Evolutionary conservation across 345 rosid species (phyloP), one percentile per base, ranked within the genome.

Genomic region (Gynandropsis gynandra): DNA sequence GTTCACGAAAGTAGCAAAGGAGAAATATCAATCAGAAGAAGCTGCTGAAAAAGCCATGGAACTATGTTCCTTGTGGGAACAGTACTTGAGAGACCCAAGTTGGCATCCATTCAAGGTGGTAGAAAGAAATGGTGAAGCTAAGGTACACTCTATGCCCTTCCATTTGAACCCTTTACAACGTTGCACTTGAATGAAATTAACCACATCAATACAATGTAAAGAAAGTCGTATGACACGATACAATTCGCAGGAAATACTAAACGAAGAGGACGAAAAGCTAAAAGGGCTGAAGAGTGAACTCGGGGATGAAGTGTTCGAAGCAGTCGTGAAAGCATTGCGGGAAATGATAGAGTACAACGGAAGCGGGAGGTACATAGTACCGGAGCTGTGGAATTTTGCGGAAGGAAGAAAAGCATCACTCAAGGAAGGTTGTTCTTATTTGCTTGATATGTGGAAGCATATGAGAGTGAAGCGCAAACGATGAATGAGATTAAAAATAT

Each of bases 361-460:
- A 2, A 84, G 83, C 27, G 82, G 77, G 21, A 70, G 82, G 50
- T 81, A 81, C 54, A 41, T 65, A 20, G 58, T 60, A 33, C 73
- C 72, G n/a, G 89, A 79, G 63, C 63, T 84, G 12, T 81, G 94
- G 89, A 72, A 79, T 57, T 70, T 54, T 39, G 47, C 8, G 19
- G 68, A 69, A 40, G 65, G 69, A 8, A 74, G 72, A 53, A 80
- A 52, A 57, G 85, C 93, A 0, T 51, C 73, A 19, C 49, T 79
- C 39, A 57, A 50, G 19, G 92, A 83, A 55, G 85, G 81, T 17
- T 75, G 56, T 17, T 18, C 18, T 13, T 50, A 21, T 56, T 57
- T 68, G 45, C 46, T 62, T 18, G 13, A 56, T n/a, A 17, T 39
- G 60, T 68, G 44, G 39, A 52, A 44, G 14, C 13, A 3, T 24